phyloP scores from a whole-genome alignment of 768 basidiomycete genomes.

The Tulasnella sp. region DNA sequence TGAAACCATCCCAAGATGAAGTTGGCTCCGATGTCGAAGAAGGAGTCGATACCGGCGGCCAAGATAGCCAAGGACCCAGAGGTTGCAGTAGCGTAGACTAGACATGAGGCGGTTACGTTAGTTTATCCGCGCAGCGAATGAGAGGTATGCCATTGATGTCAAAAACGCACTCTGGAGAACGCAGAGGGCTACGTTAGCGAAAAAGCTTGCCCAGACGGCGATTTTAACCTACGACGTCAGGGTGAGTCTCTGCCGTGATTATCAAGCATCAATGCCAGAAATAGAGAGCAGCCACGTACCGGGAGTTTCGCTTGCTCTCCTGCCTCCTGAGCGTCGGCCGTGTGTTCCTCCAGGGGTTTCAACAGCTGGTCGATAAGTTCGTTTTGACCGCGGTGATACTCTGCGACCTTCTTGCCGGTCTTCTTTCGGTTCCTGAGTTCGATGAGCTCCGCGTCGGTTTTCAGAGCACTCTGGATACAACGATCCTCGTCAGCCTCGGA shows the following conservation, averaged over 20 bases:
- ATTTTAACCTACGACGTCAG: conserved; percentile 56
- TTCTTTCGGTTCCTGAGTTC: conserved; percentile 45
- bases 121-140: conserved; percentile 13
- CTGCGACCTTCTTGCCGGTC: conserved; percentile 50
- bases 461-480: conserved; percentile 34
- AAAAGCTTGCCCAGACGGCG: conserved; percentile 75
- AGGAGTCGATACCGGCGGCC: conserved; percentile 80
- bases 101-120: conserved; percentile 2
- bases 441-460: conserved; percentile 51
- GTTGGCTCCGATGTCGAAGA: conserved; percentile 77
- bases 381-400: conserved; percentile 63
- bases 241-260: background rate
- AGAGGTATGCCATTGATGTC: background rate
- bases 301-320: conserved; percentile 56
- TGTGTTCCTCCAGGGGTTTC: conserved; percentile 84
- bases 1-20: conserved; percentile 72
- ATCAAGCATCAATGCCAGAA: background rate
- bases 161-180: conserved; percentile 51
- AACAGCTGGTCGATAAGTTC: conserved; percentile 78
- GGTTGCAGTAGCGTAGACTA: conserved; percentile 90
- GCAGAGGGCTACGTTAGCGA: conserved; percentile 61
- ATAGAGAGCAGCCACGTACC: conserved; percentile 26
- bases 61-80: conserved; percentile 75
- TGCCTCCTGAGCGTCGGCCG: conserved; percentile 62
- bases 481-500: background rate